Percentiles rank a stretch among this genome's conserved stretches.
These are phyloP conservation scores for Hirsutella thompsonii DNA, from an alignment of 2,329 filamentous ascomycete genomes.

Conservation along the genomic window DNA sequence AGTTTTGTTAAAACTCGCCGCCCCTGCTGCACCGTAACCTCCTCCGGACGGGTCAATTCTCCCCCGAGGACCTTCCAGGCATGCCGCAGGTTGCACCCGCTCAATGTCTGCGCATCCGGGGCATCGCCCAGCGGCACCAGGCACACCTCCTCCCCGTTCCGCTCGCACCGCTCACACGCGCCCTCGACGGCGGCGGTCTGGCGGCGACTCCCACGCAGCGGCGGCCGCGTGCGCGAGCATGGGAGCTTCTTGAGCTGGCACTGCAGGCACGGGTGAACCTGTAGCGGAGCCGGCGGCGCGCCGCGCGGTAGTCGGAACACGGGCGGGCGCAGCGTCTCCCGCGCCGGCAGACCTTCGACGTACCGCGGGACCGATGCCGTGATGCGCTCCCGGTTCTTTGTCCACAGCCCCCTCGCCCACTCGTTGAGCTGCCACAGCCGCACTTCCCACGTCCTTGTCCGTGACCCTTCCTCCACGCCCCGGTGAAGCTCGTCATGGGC, in stretches of 20 bases:
- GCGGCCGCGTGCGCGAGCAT: conserved; percentile 10
- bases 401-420: conserved; percentile 4
- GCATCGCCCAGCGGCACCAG: not conserved
- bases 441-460: not conserved
- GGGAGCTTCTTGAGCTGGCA: conserved; percentile 10
- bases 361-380: conserved; percentile 9
- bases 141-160: not conserved
- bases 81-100: too few species aligned
- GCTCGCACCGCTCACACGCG: not conserved
- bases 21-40: too few species aligned
- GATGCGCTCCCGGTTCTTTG: conserved; percentile 2
- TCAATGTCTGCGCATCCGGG: not conserved
- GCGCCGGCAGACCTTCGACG: conserved; percentile 14
- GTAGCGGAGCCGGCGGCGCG: not conserved
- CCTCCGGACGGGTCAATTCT: too few species aligned
- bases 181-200: too few species aligned
- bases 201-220: not conserved
- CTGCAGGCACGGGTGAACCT: conserved; percentile 9
- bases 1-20: too few species aligned
- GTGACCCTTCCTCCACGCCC: not conserved
- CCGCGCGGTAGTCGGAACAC: conserved; percentile 5
- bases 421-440: not conserved
- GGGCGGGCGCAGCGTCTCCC: conserved; percentile 7
- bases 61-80: too few species aligned
- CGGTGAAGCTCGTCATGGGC: not conserved